Conservation (phyloP, 1,284 basidiomycete species). For the Heterobasidion irregulare region DNA sequence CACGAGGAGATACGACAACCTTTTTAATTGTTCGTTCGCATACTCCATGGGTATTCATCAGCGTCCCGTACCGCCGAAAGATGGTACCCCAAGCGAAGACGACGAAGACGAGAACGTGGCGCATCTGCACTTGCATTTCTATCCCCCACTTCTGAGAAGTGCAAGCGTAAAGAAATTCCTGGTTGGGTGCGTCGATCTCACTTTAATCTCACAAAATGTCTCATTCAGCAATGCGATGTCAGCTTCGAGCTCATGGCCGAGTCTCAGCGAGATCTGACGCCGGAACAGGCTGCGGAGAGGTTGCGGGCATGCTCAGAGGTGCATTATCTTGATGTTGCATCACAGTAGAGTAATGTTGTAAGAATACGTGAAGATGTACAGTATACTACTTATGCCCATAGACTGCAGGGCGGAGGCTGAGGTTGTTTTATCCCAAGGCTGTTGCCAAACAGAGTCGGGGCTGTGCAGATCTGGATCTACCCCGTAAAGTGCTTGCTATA, state of each 20-base stretch:
- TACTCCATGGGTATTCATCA: constrained; percentile 98
- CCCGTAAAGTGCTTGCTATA: no score
- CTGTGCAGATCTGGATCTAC: no score
- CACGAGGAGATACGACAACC: constrained; percentile 78
- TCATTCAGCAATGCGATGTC: background rate
- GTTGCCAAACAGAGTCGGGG: background rate
- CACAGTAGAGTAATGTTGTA: background rate
- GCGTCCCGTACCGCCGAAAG: constrained; percentile 46
- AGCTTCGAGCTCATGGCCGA: constrained; percentile 93
- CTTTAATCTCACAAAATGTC: background rate
- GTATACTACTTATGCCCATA: no score
- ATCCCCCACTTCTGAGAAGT: constrained; percentile 80
- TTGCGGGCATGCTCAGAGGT: constrained; percentile 43
- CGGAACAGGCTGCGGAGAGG: constrained; percentile 78
- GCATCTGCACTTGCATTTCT: constrained; percentile 87
- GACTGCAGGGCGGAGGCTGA: no score
- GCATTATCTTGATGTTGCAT: constrained; percentile 39
- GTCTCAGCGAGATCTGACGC: constrained; percentile 84
- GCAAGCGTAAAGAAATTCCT: constrained; percentile 86
- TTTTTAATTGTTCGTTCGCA: constrained; percentile 83
- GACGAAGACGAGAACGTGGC: constrained; percentile 49
- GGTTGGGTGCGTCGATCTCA: constrained; percentile 59
- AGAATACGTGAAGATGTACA: background rate
- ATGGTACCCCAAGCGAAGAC: constrained; percentile 10
- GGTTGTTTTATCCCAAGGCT: background rate